Evolutionary conservation across 257 asterid genomes (phyloP), one percentile per base, ranked within the genome.

Genomic region (Lycium barbarum): DNA sequence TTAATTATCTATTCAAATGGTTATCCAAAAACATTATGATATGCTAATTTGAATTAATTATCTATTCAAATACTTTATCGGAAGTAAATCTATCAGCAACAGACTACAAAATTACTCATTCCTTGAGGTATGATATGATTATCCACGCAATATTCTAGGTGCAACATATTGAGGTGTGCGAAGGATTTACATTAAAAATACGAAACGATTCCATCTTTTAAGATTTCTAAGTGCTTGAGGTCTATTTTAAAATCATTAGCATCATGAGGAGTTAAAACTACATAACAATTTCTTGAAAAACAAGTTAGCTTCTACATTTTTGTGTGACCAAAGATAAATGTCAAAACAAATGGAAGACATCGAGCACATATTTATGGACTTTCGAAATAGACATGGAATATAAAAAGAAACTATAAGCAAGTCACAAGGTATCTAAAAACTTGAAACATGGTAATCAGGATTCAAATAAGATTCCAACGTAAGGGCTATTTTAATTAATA

Each of bases 101-200:
- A 73, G 38, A 43, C 43, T 6, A 45, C 38, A 45, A 40, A n/a
- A 20, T 73, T 20, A 47, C 43, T 47, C 61, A 73, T 20, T 73
- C 61, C 11, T 73, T 18, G 18, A 0, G 61, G 61, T 73, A 20
- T 73, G 43, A 73, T 73, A 20, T 73, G 57, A 47, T 47, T 12
- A 73, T 40, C 61, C 20, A 73, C 12, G 15, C 59, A 73, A 20
- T n/a, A 47, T n/a, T 45, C 1, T 45, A 11, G n/a, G 11, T n/a
- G 80, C 38, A 26, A 9, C n/a, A 45, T n/a, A 73, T 11, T 73
- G 43, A 73, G 11, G 61, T 20, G 81, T 20, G 59, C 12, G 33
- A 73, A 73, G 47, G n/a, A 47, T 11, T 73, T 73, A 47, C 81
- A 47, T 7, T 72, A 12, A 73, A 73, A 73, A 73, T 9, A 73